phyloP scores from a whole-genome alignment of 257 asterid genomes.

The Fraxinus excelsior region DNA sequence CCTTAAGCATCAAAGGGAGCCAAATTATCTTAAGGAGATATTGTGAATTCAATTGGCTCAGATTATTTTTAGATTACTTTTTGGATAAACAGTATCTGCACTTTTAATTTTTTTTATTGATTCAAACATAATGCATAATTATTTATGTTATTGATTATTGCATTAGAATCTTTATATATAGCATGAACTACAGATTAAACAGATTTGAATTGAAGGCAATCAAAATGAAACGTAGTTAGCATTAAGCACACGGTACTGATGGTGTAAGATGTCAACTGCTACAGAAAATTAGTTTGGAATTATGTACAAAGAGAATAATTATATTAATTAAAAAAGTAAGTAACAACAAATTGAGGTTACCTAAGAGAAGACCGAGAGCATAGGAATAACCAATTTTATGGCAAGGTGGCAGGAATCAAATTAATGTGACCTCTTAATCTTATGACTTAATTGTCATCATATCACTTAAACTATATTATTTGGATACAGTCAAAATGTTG shows the following conservation, averaged over 20 bases:
- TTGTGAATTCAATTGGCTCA: too few species aligned
- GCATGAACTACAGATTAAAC: background rate
- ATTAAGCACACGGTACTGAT: background rate
- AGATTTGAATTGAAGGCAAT: background rate
- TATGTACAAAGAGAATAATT: background rate
- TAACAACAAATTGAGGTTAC: background rate
- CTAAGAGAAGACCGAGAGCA: background rate
- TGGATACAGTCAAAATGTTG: background rate
- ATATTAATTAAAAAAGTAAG: background rate
- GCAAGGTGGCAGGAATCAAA: slow-evolving; percentile 1
- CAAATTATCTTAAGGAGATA: too few species aligned
- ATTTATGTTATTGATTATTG: too few species aligned
- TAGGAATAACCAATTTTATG: background rate
- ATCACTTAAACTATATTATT: background rate
- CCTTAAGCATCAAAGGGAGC: too few species aligned
- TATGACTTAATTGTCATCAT: background rate
- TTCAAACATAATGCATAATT: too few species aligned
- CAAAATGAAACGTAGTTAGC: background rate
- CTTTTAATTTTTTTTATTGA: too few species aligned
- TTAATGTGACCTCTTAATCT: background rate
- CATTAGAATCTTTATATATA: too few species aligned
- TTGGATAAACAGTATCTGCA: too few species aligned
- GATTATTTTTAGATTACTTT: too few species aligned
- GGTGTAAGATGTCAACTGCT: slow-evolving; percentile 2
- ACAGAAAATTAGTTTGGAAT: background rate